phyloP scores from a whole-genome alignment of 805 yeast species.

The Sugiyamaella chiloensis region DNA sequence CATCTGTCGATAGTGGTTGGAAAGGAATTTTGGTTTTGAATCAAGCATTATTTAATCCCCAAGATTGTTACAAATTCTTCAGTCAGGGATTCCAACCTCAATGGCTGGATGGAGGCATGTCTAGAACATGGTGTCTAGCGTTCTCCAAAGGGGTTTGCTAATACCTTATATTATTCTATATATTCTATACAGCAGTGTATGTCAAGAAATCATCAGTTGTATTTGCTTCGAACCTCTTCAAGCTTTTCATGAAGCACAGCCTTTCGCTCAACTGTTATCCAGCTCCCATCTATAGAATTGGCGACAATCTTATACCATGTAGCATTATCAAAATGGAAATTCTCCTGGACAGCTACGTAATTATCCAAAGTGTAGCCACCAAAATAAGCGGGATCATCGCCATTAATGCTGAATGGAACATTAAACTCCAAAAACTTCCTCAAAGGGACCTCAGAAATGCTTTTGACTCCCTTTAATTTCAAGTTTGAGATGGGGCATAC shows the following conservation, averaged over 20 bases:
- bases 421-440: constrained; percentile 54
- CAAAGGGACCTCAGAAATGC: constrained; percentile 66
- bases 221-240: constrained; percentile 11
- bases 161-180: not conserved
- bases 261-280: constrained; percentile 58
- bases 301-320: constrained; percentile 64
- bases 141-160: constrained; percentile 46
- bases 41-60: constrained; percentile 69
- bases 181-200: not conserved
- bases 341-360: constrained; percentile 60
- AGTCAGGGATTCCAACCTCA: constrained; percentile 49
- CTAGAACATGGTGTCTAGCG: constrained; percentile 80
- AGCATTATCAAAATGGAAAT: constrained; percentile 57
- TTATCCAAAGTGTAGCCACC: constrained; percentile 83
- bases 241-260: constrained; percentile 39
- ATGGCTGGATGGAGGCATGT: constrained; percentile 79
- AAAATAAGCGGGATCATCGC: constrained; percentile 79
- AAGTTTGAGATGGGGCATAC: constrained; percentile 79
- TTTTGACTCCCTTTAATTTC: constrained; percentile 67
- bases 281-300: constrained; percentile 68
- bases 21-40: constrained; percentile 68
- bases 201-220: not conserved
- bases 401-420: constrained; percentile 72
- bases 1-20: constrained; percentile 51
- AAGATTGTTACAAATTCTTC: constrained; percentile 58